Conservation (phyloP, 371 early-diverging fungal species). For the Mucor lusitanicus region DNA sequence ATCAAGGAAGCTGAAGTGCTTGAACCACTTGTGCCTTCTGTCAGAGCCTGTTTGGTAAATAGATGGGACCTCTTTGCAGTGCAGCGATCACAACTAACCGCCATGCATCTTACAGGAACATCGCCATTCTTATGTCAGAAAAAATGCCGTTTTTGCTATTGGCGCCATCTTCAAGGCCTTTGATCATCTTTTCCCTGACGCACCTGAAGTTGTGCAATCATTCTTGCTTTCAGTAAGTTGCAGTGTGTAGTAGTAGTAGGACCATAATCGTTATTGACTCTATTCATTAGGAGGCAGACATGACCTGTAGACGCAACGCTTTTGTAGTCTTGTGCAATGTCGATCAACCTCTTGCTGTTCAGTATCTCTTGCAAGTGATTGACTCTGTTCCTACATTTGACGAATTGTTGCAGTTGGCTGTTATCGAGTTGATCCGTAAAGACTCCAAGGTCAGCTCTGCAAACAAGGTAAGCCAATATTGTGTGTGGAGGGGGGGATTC, state of each 20-base stretch:
- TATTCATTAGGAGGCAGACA: constrained; percentile 79
- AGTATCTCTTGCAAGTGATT: constrained; percentile 78
- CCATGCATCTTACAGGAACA: constrained; percentile 69
- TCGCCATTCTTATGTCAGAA: constrained; percentile 96
- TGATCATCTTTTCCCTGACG: constrained; percentile 94
- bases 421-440: constrained; percentile 93
- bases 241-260: too few species aligned
- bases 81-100: not conserved
- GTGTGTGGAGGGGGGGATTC: too few species aligned
- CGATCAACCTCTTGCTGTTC: constrained; percentile 77
- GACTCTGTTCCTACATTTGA: constrained; percentile 80
- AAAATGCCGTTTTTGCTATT: constrained; percentile 96
- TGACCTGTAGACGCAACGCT: constrained; percentile 92
- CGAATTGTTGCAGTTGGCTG: constrained; percentile 89
- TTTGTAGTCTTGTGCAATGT: constrained; percentile 88
- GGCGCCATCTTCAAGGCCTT: constrained; percentile 84
- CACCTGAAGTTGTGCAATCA: constrained; percentile 84
- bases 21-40: constrained; percentile 92
- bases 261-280: not conserved
- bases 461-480: constrained; percentile 75
- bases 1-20: constrained; percentile 92
- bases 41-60: constrained; percentile 85
- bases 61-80: constrained; percentile 3
- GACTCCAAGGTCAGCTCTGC: constrained; percentile 77
- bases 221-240: constrained; percentile 68